These are phyloP conservation scores for Cutaneotrichosporon sp. DNA, from an alignment of 1,284 basidiomycete species.

Conservation along the genomic window DNA sequence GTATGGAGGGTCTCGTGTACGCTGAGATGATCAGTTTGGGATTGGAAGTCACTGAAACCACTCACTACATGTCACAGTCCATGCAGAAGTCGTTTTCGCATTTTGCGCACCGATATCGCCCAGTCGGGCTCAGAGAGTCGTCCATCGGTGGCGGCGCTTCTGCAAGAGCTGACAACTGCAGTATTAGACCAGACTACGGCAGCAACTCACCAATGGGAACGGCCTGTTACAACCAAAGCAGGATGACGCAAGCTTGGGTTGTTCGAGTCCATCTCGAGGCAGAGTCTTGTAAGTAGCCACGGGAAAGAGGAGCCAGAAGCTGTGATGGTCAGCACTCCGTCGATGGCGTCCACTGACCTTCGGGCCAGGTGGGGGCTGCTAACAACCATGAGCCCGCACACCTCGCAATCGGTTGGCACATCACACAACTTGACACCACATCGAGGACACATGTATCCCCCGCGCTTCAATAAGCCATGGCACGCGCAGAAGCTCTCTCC, in stretches of 20 bases:
- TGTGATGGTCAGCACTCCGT: conserved; percentile 7
- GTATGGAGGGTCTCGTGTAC: conserved; percentile 69
- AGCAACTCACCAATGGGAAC: conserved; percentile 51
- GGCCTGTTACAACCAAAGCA: conserved; percentile 69
- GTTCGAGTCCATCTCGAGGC: conserved; percentile 27
- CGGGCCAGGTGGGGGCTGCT: conserved; percentile 93
- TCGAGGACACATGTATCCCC: conserved; percentile 91
- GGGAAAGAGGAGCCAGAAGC: conserved; percentile 47
- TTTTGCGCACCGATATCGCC: conserved; percentile 60
- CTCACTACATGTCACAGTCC: conserved; percentile 64
- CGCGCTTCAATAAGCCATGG: conserved; percentile 80
- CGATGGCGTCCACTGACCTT: conserved; percentile 58
- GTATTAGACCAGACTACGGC: neutral
- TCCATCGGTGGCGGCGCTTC: conserved; percentile 49
- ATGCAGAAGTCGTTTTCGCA: conserved; percentile 57
- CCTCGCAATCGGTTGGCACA: conserved; percentile 95
- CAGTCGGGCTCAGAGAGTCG: conserved; percentile 68
- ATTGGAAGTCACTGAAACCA: neutral
- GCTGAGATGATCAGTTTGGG: conserved; percentile 12
- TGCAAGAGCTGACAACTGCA: conserved; percentile 7
- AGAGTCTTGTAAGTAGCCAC: conserved; percentile 34
- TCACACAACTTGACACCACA: conserved; percentile 92
- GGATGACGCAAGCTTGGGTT: conserved; percentile 43
- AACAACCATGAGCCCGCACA: conserved; percentile 96
- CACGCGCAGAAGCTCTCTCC: conserved; percentile 84